Evolutionary conservation across 495 filamentous ascomycete genomes (phyloP).

Genomic region (Sphaerosporella brunnea): DNA sequence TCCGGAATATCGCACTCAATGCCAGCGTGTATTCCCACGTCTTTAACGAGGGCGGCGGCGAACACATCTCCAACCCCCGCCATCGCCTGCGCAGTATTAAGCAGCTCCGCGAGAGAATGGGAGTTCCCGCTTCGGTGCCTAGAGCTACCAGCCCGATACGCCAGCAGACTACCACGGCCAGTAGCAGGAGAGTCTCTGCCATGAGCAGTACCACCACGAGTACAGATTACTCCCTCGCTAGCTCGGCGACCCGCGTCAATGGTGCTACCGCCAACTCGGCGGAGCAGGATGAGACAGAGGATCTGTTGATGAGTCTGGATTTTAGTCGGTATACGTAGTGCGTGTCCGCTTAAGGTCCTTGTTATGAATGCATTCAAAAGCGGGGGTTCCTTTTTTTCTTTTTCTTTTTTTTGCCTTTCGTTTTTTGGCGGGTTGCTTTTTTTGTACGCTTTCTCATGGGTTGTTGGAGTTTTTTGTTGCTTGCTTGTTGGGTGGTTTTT

Average conservation of each 20-base stretch:
- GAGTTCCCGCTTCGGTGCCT: slow-evolving; percentile 6
- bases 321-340: slow-evolving; percentile 25
- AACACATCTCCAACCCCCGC: slow-evolving; percentile 79
- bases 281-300: slow-evolving; percentile 24
- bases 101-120: slow-evolving; percentile 47
- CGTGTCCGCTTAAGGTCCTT: no score
- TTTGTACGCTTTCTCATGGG: no score
- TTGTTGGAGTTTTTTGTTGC: no score
- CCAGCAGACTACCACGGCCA: slow-evolving; percentile 1
- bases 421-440: no score
- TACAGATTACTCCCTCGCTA: slow-evolving; percentile 15
- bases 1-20: slow-evolving; percentile 80
- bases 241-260: slow-evolving; percentile 14
- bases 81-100: slow-evolving; percentile 72
- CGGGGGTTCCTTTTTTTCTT: no score
- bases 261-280: slow-evolving; percentile 17
- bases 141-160: slow-evolving; percentile 11
- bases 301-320: slow-evolving; percentile 20
- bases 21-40: slow-evolving; percentile 83
- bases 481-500: no score
- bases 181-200: slow-evolving; percentile 15
- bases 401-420: no score
- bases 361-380: no score
- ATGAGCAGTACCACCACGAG: slow-evolving; percentile 16
- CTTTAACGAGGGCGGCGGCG: slow-evolving; percentile 67